Base-by-base conservation (phyloP, 75 land plant genomes). In the Sequoia sempervirens region DNA sequence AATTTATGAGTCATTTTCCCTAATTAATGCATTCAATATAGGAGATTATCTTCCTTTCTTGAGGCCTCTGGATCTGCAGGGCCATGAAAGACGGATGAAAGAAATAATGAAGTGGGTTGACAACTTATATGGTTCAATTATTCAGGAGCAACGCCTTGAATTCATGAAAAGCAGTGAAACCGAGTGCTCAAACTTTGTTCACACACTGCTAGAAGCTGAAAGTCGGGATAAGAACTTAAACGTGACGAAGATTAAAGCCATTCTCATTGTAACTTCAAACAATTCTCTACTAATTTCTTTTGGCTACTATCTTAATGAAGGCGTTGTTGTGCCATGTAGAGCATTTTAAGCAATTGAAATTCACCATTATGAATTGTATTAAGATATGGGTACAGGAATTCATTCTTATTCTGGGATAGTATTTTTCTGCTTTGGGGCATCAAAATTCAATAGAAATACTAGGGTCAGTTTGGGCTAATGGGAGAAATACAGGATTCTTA, bases 11-110 rank as follows among this genome's bases (percentile, higher is more conserved):
- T 86, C 87, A 30, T 86, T 86, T 61, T 79, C 87, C 10, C 81
- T 86, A 4, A 52, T 86, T 69, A 86, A 86, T 54, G 81, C 87
- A 6, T 86, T 86, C 86, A 84, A 86, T 53, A 36, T 86, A n/a
- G 87, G 73, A 28, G 87, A 86, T 72, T 86, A 86, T 61, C 54
- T 86, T 20, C 87, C 87, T 2, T 86, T 78, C 54, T 80, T 86
- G 74, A 45, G 86, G 54, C 46, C 46, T 41, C 52, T 86, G 30
- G 87, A 86, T 40, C 73, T 79, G 37, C 87, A 86, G 70, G 87
- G 87, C 17, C 70, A 85, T 34, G 87, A 86, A 80, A 75, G 81
- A 28, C 58, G 53, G 32, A 86, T 86, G 81, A 75, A 68, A 20
- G 45, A 79, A 23, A 86, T 86, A 17, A 86, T 86, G 87, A n/a